Conservation (phyloP, 2,329 filamentous ascomycete genomes). For the Fusarium camptoceras region DNA sequence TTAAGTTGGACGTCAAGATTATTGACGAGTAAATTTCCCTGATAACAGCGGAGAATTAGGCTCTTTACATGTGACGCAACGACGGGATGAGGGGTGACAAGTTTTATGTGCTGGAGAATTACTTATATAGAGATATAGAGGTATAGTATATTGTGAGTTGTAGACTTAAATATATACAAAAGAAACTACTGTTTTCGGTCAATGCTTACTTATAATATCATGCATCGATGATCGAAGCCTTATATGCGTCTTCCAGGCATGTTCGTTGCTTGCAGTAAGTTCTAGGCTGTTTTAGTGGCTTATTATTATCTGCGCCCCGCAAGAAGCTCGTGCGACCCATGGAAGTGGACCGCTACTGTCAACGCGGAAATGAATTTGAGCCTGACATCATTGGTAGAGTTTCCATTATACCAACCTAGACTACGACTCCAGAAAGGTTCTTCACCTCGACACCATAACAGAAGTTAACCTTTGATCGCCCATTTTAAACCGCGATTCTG, state of each 20-base stretch:
- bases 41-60: not conserved
- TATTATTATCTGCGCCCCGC: not conserved
- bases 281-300: slow-evolving; percentile 12
- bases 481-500: not conserved
- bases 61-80: slow-evolving; percentile 13
- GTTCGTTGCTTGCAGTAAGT: not conserved
- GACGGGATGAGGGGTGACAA: not conserved
- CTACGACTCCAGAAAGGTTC: slow-evolving; percentile 32
- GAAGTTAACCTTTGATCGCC: slow-evolving; percentile 26
- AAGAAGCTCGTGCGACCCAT: slow-evolving; percentile 10
- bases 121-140: not conserved
- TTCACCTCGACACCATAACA: slow-evolving; percentile 30
- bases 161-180: not conserved
- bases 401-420: slow-evolving; percentile 25
- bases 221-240: slow-evolving; percentile 5
- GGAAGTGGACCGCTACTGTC: slow-evolving; percentile 11
- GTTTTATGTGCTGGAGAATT: not conserved
- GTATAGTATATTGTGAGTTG: not conserved
- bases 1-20: slow-evolving; percentile 70
- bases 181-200: not conserved
- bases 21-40: slow-evolving; percentile 32
- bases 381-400: slow-evolving; percentile 42
- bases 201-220: not conserved
- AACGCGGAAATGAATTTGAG: slow-evolving; percentile 34
- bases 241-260: slow-evolving; percentile 8